Evolutionary conservation across 2,329 filamentous ascomycete species (phyloP).

Genomic region (Epichloe sibirici): DNA sequence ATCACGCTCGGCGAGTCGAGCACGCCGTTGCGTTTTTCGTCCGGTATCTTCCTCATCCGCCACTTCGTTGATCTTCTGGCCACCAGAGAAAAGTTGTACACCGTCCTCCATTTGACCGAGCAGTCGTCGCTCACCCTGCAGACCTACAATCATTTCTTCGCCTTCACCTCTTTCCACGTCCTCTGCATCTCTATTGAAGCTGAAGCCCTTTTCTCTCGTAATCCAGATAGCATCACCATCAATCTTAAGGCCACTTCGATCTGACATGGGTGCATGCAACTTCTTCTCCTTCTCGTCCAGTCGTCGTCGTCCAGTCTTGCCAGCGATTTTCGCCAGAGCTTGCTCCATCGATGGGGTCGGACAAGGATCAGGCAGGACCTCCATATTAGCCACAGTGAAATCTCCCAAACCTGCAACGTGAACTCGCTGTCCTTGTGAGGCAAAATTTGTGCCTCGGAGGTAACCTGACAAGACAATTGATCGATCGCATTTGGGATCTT

Average conservation of each 20-base stretch:
- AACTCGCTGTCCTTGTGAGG: conserved; percentile 70
- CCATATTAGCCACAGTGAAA: conserved; percentile 69
- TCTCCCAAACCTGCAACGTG: conserved; percentile 92
- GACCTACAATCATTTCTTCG: conserved; percentile 82
- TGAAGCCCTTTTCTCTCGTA: conserved; percentile 57
- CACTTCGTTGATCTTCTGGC: conserved; percentile 51
- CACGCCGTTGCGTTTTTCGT: conserved; percentile 44
- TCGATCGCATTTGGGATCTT: conserved; percentile 79
- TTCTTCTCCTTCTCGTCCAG: conserved; percentile 96
- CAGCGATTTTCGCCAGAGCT: conserved; percentile 69
- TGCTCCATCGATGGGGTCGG: conserved; percentile 88
- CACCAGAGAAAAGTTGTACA: conserved; percentile 74
- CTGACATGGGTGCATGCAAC: conserved; percentile 94
- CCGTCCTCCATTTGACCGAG: conserved; percentile 74
- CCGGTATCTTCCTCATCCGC: conserved; percentile 44
- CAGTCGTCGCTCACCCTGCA: conserved; percentile 72
- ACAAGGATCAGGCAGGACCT: conserved; percentile 84
- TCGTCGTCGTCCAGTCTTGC: conserved; percentile 67
- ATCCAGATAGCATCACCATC: conserved; percentile 97
- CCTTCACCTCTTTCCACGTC: conserved; percentile 75
- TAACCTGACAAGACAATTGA: conserved; percentile 89
- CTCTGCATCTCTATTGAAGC: conserved; percentile 57
- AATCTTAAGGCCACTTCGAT: conserved; percentile 89
- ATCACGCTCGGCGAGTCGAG: conserved; percentile 47
- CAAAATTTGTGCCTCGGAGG: conserved; percentile 86